Evolutionary conservation across 768 basidiomycete species (phyloP).

Genomic region (Fomitopsis serialis): DNA sequence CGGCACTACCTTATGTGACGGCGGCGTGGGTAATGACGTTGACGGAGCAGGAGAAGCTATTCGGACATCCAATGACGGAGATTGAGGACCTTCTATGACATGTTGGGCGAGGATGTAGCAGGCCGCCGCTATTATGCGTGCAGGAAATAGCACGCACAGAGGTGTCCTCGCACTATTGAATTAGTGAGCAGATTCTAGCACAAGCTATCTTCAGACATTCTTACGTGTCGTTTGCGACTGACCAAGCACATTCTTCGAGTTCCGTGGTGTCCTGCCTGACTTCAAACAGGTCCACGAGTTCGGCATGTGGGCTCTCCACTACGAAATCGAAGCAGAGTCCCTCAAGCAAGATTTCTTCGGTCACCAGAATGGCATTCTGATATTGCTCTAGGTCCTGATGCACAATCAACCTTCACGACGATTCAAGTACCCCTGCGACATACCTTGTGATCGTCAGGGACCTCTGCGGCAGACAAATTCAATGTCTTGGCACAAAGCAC

Average conservation of each 20-base stretch:
- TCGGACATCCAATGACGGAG: conserved; percentile 68
- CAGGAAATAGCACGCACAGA: conserved; percentile 63
- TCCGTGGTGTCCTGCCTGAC: conserved; percentile 39
- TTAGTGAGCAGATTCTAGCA: conserved; percentile 1
- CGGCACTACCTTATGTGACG: conserved; percentile 68
- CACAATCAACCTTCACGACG: neutral
- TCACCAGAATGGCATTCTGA: conserved; percentile 61
- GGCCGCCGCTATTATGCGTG: conserved; percentile 69
- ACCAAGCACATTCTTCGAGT: conserved; percentile 78
- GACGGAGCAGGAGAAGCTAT: conserved; percentile 68
- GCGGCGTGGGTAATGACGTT: conserved; percentile 75
- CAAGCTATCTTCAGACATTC: conserved; percentile 17
- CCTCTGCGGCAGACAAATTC: conserved; percentile 47
- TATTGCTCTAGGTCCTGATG: conserved; percentile 70
- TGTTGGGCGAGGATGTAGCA: conserved; percentile 76
- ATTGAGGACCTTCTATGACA: conserved; percentile 66
- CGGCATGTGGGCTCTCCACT: conserved; percentile 70
- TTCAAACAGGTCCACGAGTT: conserved; percentile 70
- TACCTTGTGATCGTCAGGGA: conserved; percentile 64
- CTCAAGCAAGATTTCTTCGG: conserved; percentile 76
- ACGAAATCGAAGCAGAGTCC: conserved; percentile 85
- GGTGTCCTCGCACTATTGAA: conserved; percentile 49
- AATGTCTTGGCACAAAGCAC: conserved; percentile 67
- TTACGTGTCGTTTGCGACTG: conserved; percentile 84
- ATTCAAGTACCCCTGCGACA: conserved; percentile 12